Base-by-base conservation (phyloP, 2,329 filamentous ascomycete species). In the Exserohilum turcica region DNA sequence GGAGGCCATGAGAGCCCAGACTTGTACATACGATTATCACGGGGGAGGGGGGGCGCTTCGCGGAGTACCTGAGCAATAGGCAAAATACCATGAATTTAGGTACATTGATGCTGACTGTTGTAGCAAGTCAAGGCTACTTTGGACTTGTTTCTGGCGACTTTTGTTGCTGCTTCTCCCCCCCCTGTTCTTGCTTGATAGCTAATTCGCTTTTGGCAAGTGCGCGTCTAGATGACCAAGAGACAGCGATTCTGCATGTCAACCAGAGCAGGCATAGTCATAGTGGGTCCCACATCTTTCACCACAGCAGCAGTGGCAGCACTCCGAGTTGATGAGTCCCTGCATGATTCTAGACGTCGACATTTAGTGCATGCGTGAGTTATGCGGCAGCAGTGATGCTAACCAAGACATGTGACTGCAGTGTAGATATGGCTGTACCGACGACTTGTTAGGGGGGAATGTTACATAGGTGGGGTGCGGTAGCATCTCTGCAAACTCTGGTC, bases 11-110 rank as follows among this genome's bases (percentile, higher is more conserved):
- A 49, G 61, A 57, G 57, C 53, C 58, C 56, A 59, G 42, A 59
- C 61, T 64, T 72, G 70, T 73, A 72, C 48, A 73, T 72, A 72
- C 58, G 52, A 54, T 56, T 47, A 51, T 54, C 54, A 51, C 46
- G 54, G 52, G 53, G 58, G n/a, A n/a, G n/a, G n/a, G n/a, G n/a
- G n/a, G n/a, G n/a, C n/a, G 60, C 53, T 64, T 38, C 27, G 32
- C 19, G 24, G 40, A 44, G 27, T 28, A 40, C 42, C 28, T 36
- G 44, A 27, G 36, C 32, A 43, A 37, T 47, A 21, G 45, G 40
- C 49, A 47, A 43, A 38, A 40, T 18, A 35, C 35, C 15, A 40
- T 47, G 38, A 38, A 18, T 33, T 36, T 48, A 24, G 21, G 39
- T 43, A 52, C 18, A 33, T 31, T 39, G 44, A n/a, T 40, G 19